A percentile compares a stretch with the other conserved stretches of the same genome.
These are phyloP conservation scores for Chenopodium berlandieri DNA, from an alignment of 148 eudicot genomes.

Conservation along the genomic window DNA sequence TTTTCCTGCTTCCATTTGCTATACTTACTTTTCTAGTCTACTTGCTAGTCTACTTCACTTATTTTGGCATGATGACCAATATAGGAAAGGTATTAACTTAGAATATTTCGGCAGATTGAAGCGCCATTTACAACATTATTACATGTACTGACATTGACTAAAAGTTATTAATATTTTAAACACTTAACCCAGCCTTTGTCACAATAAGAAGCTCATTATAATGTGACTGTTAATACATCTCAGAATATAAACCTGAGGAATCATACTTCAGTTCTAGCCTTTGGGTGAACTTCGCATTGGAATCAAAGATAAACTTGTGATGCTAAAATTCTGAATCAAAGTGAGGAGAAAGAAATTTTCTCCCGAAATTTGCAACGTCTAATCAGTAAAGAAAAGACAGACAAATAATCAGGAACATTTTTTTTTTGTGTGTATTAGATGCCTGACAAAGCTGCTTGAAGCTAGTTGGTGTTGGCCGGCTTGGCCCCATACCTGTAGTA, in stretches of 20 bases:
- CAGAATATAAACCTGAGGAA: not conserved
- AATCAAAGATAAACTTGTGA: not conserved
- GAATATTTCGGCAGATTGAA: too few species aligned
- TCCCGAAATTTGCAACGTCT: not conserved
- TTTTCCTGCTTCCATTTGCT: conserved; percentile 10
- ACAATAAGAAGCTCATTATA: not conserved
- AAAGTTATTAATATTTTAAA: too few species aligned
- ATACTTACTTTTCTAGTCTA: not conserved
- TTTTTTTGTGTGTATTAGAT: not conserved
- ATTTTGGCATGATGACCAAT: too few species aligned
- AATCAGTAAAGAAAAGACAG: not conserved
- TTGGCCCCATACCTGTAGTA: not conserved
- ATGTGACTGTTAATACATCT: not conserved
- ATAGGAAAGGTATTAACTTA: too few species aligned
- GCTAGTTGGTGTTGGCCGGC: not conserved
- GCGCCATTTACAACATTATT: too few species aligned
- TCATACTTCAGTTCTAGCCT: not conserved
- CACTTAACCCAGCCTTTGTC: not conserved
- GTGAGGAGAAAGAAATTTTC: not conserved
- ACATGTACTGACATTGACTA: too few species aligned
- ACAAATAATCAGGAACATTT: not conserved
- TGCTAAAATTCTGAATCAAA: not conserved
- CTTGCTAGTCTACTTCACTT: not conserved
- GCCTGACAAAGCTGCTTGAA: not conserved
- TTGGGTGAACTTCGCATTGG: not conserved